Conservation (phyloP, 148 eudicot species). For the Rheum nobile region DNA sequence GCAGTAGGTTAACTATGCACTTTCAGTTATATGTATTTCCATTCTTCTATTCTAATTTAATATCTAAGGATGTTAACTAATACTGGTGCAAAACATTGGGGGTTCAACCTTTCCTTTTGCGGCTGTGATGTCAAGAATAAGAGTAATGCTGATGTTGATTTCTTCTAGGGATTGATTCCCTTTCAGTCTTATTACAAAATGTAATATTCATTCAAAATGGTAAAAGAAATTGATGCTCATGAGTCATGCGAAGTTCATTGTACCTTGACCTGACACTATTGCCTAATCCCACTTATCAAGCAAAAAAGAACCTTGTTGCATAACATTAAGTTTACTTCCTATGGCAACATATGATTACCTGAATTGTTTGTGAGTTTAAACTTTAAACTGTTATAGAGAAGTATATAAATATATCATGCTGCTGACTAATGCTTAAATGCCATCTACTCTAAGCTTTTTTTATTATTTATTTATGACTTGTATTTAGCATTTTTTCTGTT, state of each 20-base stretch:
- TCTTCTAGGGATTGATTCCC: not conserved
- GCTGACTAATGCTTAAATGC: not conserved
- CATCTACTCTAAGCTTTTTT: not conserved
- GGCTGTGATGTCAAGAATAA: not conserved
- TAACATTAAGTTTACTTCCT: not conserved
- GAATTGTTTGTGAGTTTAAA: not conserved
- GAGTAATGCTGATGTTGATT: not conserved
- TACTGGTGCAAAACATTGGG: not conserved
- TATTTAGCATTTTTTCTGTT: not conserved
- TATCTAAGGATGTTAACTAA: not conserved
- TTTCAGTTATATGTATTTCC: not conserved
- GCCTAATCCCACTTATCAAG: not conserved
- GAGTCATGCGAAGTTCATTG: not conserved
- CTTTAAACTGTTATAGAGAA: not conserved
- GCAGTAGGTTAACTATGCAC: not conserved
- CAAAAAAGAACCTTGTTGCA: not conserved
- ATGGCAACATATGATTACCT: not conserved
- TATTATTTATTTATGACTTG: not conserved
- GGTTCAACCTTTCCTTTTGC: not conserved
- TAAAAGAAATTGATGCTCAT: not conserved
- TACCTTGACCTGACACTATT: constrained; percentile 2
- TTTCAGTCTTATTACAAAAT: not conserved
- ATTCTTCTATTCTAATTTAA: not conserved
- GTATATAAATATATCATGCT: not conserved
- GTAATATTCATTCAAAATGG: not conserved